Percentiles rank a stretch among this genome's conserved stretches.
Evolutionary conservation across 495 filamentous ascomycete species (phyloP).

Genomic region (Coniosporium apollinis): DNA sequence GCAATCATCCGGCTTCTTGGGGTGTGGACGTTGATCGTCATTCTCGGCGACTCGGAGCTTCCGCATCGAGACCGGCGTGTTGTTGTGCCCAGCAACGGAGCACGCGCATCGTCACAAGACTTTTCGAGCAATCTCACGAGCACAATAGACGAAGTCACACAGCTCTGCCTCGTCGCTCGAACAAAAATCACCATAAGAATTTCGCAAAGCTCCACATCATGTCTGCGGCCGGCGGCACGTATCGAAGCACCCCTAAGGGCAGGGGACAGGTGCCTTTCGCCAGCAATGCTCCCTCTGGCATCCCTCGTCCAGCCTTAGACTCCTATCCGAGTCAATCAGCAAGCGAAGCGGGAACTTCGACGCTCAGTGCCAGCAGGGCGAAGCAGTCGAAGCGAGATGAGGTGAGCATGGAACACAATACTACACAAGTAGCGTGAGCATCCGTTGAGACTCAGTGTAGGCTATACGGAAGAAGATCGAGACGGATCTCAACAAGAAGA

Average conservation of each 20-base stretch:
- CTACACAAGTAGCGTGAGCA: constrained; percentile 16
- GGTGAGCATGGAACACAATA: constrained; percentile 37
- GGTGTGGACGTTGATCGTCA: too few species aligned
- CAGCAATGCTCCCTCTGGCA: constrained; percentile 60
- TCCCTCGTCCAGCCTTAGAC: constrained; percentile 72
- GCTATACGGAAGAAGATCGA: constrained; percentile 94
- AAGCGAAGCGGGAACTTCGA: constrained; percentile 56
- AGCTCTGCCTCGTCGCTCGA: too few species aligned
- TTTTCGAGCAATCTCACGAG: too few species aligned
- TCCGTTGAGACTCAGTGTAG: too few species aligned
- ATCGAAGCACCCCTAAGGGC: constrained; percentile 46
- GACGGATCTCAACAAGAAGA: constrained; percentile 95
- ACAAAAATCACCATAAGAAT: too few species aligned
- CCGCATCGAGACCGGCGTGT: too few species aligned
- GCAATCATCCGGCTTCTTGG: too few species aligned
- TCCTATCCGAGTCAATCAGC: constrained; percentile 30
- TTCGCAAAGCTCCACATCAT: constrained; percentile 24
- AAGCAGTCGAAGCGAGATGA: constrained; percentile 97
- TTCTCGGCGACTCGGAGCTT: too few species aligned
- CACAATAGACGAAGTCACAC: too few species aligned
- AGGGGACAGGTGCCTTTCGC: constrained; percentile 54
- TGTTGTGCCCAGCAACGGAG: too few species aligned
- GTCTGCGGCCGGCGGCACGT: constrained; percentile 42
- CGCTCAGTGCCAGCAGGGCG: constrained; percentile 71
- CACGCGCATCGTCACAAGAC: too few species aligned